These are phyloP conservation scores for Cordyceps javanica DNA, from an alignment of 2,329 filamentous ascomycete species.

Conservation along the genomic window DNA sequence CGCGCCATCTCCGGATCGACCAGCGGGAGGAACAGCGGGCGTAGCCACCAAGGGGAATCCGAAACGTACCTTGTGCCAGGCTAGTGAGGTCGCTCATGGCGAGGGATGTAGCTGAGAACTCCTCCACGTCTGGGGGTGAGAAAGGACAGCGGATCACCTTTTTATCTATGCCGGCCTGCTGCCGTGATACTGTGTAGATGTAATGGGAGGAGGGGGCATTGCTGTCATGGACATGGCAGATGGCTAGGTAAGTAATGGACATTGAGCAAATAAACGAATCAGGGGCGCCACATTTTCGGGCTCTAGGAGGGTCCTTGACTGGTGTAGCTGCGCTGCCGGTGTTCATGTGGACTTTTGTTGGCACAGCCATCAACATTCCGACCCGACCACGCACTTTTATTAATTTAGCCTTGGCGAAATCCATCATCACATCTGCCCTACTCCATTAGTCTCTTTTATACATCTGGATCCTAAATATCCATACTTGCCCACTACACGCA, in stretches of 20 bases:
- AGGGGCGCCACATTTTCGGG: slow-evolving; percentile 11
- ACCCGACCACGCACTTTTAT: too few relatives aligned
- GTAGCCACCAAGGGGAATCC: too few relatives aligned
- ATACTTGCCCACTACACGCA: too few relatives aligned
- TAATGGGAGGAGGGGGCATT: neutral
- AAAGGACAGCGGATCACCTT: neutral
- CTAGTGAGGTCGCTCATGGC: slow-evolving; percentile 4
- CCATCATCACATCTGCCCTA: too few relatives aligned
- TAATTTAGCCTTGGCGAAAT: too few relatives aligned
- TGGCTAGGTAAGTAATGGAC: neutral
- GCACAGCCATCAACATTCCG: too few relatives aligned
- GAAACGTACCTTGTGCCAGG: slow-evolving; percentile 9
- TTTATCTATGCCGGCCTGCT: too few relatives aligned
- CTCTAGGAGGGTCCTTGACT: neutral
- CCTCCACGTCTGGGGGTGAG: neutral
- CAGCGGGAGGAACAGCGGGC: neutral
- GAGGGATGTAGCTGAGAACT: neutral
- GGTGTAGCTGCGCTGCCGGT: neutral
- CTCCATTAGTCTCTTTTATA: too few relatives aligned
- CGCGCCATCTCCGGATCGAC: neutral
- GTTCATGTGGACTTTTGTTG: too few relatives aligned
- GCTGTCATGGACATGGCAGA: neutral
- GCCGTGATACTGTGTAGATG: neutral
- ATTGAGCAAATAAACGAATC: slow-evolving; percentile 9
- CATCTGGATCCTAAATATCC: too few relatives aligned